These are phyloP conservation scores for Entophlyctis helioformis DNA, from an alignment of 192 early-diverging fungal genomes.

Conservation along the genomic window DNA sequence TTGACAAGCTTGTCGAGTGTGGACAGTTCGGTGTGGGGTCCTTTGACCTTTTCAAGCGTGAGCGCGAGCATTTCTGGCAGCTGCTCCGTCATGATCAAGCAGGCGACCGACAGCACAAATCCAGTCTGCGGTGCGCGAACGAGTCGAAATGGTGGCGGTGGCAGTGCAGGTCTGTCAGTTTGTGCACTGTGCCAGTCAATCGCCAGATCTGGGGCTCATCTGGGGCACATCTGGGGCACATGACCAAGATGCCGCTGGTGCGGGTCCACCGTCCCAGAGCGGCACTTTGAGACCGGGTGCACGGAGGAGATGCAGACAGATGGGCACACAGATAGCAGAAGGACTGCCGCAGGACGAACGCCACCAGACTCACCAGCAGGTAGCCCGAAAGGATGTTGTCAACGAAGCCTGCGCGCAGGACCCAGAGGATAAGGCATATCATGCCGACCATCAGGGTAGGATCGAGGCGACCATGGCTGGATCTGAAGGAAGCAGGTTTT, in stretches of 20 bases:
- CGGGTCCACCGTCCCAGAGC: too few relatives aligned
- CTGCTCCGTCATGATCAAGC: constrained; percentile 27
- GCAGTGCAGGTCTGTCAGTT: not conserved
- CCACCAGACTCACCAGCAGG: constrained; percentile 15
- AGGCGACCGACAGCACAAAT: constrained; percentile 10
- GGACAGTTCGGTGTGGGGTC: not conserved
- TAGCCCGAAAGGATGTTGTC: constrained; percentile 28
- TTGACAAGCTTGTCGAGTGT: constrained; percentile 12
- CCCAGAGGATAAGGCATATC: constrained; percentile 7
- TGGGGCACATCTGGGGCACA: too few relatives aligned
- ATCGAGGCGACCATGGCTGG: constrained; percentile 8
- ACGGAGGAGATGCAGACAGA: too few relatives aligned
- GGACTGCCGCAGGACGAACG: too few relatives aligned
- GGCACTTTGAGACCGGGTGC: too few relatives aligned
- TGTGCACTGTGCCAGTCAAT: too few relatives aligned
- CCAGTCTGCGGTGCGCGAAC: constrained; percentile 9
- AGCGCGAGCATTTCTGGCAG: constrained; percentile 15
- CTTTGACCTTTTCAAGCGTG: constrained; percentile 1
- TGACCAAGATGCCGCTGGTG: too few relatives aligned
- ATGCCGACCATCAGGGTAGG: constrained; percentile 21
- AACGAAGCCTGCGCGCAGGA: constrained; percentile 22
- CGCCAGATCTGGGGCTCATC: too few relatives aligned
- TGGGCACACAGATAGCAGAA: too few relatives aligned
- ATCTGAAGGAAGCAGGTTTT: constrained; percentile 1
- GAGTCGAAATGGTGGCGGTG: not conserved